A percentile compares a stretch with the other conserved stretches of the same genome.
phyloP scores from a whole-genome alignment of 108 stramenopile species.

The Seminavis robusta region DNA sequence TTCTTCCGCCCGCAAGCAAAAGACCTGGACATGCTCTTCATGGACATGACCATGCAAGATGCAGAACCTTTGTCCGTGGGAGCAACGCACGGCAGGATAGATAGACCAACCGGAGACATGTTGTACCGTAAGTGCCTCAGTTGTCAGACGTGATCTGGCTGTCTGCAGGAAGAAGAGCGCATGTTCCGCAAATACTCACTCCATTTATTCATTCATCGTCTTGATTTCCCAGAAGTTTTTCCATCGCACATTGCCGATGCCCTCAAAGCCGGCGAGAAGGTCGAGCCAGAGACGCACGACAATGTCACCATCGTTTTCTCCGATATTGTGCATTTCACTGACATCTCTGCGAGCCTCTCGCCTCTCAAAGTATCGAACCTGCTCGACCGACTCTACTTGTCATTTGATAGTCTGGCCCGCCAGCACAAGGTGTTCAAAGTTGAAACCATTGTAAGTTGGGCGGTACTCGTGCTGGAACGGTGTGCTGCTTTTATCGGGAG shows the following conservation, averaged over 20 bases:
- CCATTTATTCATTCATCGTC: no score
- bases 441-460: no score
- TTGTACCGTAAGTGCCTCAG: no score
- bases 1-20: constrained; percentile 28
- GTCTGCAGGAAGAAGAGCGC: no score
- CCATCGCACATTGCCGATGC: constrained; percentile 54
- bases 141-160: no score
- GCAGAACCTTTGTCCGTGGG: no score
- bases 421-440: constrained; percentile 70
- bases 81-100: not conserved
- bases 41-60: constrained; percentile 20
- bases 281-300: no score
- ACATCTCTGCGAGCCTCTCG: constrained; percentile 32
- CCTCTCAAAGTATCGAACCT: constrained; percentile 58
- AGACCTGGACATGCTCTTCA: constrained; percentile 37
- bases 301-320: constrained; percentile 72
- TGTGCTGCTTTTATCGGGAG: no score
- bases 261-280: constrained; percentile 34
- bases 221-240: no score
- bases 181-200: no score
- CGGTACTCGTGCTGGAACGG: no score
- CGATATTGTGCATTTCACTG: constrained; percentile 79
- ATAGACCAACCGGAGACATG: no score
- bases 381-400: constrained; percentile 63
- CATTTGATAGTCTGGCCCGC: constrained; percentile 50